Percentiles rank a stretch among this genome's conserved stretches.
These are phyloP conservation scores for Aegilops longissima DNA, from an alignment of 176 grass and related monocot species.

Conservation along the genomic window DNA sequence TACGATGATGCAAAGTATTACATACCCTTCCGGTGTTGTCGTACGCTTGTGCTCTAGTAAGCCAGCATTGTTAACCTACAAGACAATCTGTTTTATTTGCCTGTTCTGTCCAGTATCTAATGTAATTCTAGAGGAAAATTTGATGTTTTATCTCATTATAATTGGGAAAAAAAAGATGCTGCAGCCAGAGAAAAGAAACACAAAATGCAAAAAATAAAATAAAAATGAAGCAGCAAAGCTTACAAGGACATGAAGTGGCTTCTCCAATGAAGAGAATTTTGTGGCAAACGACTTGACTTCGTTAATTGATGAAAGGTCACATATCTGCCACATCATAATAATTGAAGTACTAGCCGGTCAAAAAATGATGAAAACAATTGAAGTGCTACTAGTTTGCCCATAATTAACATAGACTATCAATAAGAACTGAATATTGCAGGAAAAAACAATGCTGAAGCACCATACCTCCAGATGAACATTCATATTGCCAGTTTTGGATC, in stretches of 20 bases:
- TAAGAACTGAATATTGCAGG: not conserved
- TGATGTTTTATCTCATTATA: not conserved
- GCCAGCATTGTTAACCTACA: slow-evolving; percentile 96
- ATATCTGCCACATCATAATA: slow-evolving; percentile 49
- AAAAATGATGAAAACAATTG: not conserved
- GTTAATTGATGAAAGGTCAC: slow-evolving; percentile 80
- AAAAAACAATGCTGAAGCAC: not conserved
- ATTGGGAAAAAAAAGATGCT: not conserved
- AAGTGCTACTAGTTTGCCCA: not conserved
- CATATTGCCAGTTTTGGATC: slow-evolving; percentile 71
- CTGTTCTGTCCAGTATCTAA: not conserved
- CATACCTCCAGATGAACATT: slow-evolving; percentile 84
- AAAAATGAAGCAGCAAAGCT: slow-evolving; percentile 18
- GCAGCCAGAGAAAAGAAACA: not conserved
- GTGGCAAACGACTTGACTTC: slow-evolving; percentile 77
- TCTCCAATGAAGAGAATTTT: slow-evolving; percentile 65
- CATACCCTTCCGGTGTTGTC: slow-evolving; percentile 73
- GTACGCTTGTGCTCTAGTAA: slow-evolving; percentile 67
- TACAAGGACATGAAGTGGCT: slow-evolving; percentile 84
- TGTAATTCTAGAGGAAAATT: slow-evolving; percentile 9
- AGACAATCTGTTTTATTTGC: not conserved
- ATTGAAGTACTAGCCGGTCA: not conserved
- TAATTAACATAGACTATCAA: not conserved
- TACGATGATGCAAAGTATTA: slow-evolving; percentile 2
- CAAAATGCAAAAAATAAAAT: not conserved